phyloP scores from a whole-genome alignment of 305 asterid genomes.

The Fraxinus velutina region DNA sequence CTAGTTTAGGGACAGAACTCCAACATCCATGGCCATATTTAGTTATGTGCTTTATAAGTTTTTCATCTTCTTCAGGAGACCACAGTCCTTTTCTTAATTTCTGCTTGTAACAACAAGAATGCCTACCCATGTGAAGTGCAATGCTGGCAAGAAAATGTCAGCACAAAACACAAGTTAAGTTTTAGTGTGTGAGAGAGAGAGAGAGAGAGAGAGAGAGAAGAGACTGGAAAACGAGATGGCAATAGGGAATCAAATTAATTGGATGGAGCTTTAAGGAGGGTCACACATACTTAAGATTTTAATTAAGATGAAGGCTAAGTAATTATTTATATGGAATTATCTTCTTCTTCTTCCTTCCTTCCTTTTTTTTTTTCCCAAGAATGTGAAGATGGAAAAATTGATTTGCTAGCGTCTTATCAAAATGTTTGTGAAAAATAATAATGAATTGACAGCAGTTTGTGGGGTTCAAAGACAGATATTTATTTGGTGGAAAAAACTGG shows the following conservation, averaged over 20 bases:
- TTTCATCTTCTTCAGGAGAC: constrained; percentile 86
- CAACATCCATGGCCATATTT: constrained; percentile 83
- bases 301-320: constrained; percentile 9
- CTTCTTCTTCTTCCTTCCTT: background rate
- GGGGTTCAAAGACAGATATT: constrained; percentile 67
- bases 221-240: constrained; percentile 38
- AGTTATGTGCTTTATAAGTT: constrained; percentile 67
- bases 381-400: constrained; percentile 31
- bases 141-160: constrained; percentile 25
- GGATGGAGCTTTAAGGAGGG: constrained; percentile 50
- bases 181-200: constrained; percentile 17
- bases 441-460: constrained; percentile 81
- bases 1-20: constrained; percentile 91
- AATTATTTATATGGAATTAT: background rate
- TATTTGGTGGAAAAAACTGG: constrained; percentile 48
- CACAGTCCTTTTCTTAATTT: constrained; percentile 84
- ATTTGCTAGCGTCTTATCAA: constrained; percentile 40
- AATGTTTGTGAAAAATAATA: constrained; percentile 40
- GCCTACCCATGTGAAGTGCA: constrained; percentile 69
- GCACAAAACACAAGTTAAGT: constrained; percentile 11
- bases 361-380: background rate
- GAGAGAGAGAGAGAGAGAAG: background rate
- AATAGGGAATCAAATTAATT: constrained; percentile 37
- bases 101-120: constrained; percentile 85
- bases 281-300: constrained; percentile 44